Evolutionary conservation across 148 eudicot genomes (phyloP).

Genomic region (Linanthus parryae): DNA sequence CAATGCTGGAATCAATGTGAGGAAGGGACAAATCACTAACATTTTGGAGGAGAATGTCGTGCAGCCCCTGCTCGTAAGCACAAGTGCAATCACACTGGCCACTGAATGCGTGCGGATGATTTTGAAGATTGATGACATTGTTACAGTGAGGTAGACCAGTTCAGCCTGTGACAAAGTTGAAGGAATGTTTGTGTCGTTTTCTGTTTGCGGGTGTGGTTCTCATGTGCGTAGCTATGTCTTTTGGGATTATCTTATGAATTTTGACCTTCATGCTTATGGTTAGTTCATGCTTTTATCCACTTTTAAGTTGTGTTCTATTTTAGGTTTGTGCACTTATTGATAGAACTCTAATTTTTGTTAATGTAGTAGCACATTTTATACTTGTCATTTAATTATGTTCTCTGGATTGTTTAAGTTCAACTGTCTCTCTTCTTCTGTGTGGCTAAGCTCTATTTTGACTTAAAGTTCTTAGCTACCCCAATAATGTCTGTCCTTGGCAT

Average conservation of each 20-base stretch:
- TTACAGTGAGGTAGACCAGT: constrained; percentile 73
- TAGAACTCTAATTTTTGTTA: too few relatives aligned
- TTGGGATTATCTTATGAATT: constrained; percentile 5
- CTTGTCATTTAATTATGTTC: too few relatives aligned
- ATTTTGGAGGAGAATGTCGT: constrained; percentile 95
- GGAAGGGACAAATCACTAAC: constrained; percentile 97
- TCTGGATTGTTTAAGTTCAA: too few relatives aligned
- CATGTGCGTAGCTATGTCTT: not conserved
- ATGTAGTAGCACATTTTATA: too few relatives aligned
- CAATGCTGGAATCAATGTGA: constrained; percentile 94
- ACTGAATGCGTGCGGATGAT: constrained; percentile 96
- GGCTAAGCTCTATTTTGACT: too few relatives aligned
- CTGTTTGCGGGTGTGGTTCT: constrained; percentile 2
- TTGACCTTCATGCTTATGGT: constrained; percentile 5
- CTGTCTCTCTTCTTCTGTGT: too few relatives aligned
- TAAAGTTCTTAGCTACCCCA: too few relatives aligned
- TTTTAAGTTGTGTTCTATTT: too few relatives aligned
- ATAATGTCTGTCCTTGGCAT: too few relatives aligned
- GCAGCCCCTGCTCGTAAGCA: constrained; percentile 93
- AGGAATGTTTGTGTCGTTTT: constrained; percentile 1
- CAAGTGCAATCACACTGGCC: constrained; percentile 81
- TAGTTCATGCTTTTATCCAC: too few relatives aligned
- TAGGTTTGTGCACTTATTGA: too few relatives aligned
- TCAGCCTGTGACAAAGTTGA: constrained; percentile 10
- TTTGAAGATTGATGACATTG: constrained; percentile 98